Evolutionary conservation across 108 stramenopile species (phyloP), one percentile per base, ranked within the genome.

Genomic region (Asterionellopsis glacialis): DNA sequence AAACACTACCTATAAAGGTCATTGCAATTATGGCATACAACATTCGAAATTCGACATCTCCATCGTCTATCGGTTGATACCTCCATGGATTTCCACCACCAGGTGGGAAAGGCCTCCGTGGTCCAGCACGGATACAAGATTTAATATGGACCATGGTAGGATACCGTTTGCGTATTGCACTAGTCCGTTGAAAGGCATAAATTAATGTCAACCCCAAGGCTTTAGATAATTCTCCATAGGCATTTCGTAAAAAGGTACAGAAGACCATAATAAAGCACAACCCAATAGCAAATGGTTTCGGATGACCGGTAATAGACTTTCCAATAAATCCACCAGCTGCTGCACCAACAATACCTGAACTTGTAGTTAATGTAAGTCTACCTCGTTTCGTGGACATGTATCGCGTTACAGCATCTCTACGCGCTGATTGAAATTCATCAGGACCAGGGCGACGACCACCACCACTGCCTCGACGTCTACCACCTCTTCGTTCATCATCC

Each of bases 161-260:
- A 67, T 88, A 88, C 22, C 64, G 49, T 45, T 63, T 69, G 25
- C 91, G 82, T 19, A 93, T 81, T 7, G 57, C 50, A 1, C 57
- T 58, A 11, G 70, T 81, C 55, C 83, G 65, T 63, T 76, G 78
- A 9, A 82, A 39, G 15, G 79, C 74, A 22, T 80, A 68, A n/a
- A 89, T 54, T 5, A 87, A 59, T 7, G 80, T 76, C 40, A 93
- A 54, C 16, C 83, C 91, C 38, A 89, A 60, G 5, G 91, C 79
- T 51, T 80, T 69, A 23, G 70, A 67, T n/a, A 85, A 67, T 61
- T 89, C 88, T 41, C 91, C 91, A 48, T 85, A 84, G 44, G 85
- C 59, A 41, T 83, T 86, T 23, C 91, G 80, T 11, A 87, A 66
- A 39, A 77, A 74, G 13, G 73, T 72, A 33, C 75, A 51, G n/a